Evolutionary conservation across 441 rosid species (phyloP).

Genomic region (Sinapis alba): DNA sequence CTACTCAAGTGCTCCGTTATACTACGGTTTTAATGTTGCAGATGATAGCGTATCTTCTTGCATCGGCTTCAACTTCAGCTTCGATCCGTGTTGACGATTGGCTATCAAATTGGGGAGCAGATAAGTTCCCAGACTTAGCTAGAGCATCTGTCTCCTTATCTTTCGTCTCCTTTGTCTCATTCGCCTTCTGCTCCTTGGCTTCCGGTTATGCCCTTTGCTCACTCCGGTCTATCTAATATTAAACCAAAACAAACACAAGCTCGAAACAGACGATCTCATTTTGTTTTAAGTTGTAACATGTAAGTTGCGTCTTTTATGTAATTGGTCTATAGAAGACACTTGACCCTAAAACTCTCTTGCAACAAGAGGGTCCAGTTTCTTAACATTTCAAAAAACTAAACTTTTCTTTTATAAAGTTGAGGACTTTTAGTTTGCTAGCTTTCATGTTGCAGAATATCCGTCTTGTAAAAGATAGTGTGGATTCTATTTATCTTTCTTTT

Average conservation of each 20-base stretch:
- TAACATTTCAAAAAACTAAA: not conserved
- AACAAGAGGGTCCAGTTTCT: not conserved
- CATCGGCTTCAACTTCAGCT: slow-evolving; percentile 88
- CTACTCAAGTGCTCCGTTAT: not conserved
- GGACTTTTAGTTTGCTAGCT: not conserved
- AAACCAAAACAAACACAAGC: slow-evolving; percentile 28
- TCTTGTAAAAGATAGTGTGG: not conserved
- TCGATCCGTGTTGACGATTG: slow-evolving; percentile 82
- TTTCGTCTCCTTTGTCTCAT: slow-evolving; percentile 64
- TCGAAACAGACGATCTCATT: slow-evolving; percentile 9
- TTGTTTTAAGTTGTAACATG: not conserved
- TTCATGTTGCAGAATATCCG: not conserved
- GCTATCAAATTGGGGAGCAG: slow-evolving; percentile 85
- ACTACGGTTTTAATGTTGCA: slow-evolving; percentile 36
- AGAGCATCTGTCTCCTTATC: slow-evolving; percentile 71
- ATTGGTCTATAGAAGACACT: not conserved
- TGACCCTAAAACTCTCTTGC: not conserved
- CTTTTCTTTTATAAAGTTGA: not conserved
- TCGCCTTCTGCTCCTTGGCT: slow-evolving; percentile 66
- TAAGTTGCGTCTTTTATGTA: not conserved
- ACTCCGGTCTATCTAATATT: slow-evolving; percentile 39
- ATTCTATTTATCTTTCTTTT: not conserved
- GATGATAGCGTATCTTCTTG: slow-evolving; percentile 80
- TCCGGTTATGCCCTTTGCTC: slow-evolving; percentile 69
- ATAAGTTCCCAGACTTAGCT: slow-evolving; percentile 83